These are phyloP conservation scores for Rhinocladiella mackenziei DNA, from an alignment of 2,329 filamentous ascomycete genomes.

Conservation along the genomic window DNA sequence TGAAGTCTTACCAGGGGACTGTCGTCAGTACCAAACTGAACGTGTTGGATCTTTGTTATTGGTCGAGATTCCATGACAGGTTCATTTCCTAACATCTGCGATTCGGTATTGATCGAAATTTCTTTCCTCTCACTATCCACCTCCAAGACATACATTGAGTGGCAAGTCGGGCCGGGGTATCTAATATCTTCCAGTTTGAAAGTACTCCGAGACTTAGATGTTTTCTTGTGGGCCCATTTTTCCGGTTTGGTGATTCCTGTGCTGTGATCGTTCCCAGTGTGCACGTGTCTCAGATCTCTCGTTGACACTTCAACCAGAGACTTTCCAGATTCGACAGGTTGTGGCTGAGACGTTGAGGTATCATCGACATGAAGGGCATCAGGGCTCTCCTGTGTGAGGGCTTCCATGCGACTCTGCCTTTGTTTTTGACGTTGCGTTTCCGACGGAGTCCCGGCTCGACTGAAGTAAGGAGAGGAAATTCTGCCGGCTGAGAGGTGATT, in stretches of 20 bases:
- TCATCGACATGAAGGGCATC: conserved; percentile 17
- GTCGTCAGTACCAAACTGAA: conserved; percentile 2
- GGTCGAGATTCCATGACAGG: conserved; percentile 3
- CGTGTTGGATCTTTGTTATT: conserved; percentile 12
- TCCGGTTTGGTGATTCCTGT: not conserved
- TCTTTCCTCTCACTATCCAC: conserved; percentile 12
- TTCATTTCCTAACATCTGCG: conserved; percentile 8
- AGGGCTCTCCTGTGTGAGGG: conserved; percentile 12
- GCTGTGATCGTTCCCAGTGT: not conserved
- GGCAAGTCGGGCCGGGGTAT: not conserved
- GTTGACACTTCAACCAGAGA: not conserved
- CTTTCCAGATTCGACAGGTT: not conserved
- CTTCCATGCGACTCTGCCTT: not conserved
- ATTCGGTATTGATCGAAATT: conserved; percentile 11
- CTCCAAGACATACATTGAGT: conserved; percentile 9
- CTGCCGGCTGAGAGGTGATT: not conserved
- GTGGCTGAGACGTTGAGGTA: not conserved
- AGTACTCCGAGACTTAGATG: not conserved
- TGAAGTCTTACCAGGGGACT: conserved; percentile 7
- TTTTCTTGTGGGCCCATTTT: not conserved
- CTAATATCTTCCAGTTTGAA: conserved; percentile 15
- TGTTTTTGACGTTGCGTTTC: not conserved
- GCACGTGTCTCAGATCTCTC: not conserved
- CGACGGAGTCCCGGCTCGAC: not conserved
- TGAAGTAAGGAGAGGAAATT: conserved; percentile 15